These are phyloP conservation scores for Angomonas ambiguus DNA, from an alignment of 208 protist species.

Conservation along the genomic window DNA sequence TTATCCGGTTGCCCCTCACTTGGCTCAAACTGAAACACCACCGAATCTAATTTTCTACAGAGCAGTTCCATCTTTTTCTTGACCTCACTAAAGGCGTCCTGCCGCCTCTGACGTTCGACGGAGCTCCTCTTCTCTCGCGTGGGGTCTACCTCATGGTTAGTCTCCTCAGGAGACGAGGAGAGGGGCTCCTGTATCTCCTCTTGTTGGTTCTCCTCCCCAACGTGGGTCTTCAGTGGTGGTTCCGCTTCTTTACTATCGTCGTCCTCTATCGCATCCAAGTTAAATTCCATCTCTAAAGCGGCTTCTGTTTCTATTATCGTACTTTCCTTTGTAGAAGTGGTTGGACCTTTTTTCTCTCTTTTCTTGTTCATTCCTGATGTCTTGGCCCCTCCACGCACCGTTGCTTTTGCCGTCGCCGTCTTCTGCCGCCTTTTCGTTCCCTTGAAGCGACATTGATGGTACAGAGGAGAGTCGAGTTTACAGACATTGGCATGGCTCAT, in stretches of 20 bases:
- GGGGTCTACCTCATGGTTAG: too few relatives aligned
- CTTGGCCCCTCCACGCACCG: not conserved
- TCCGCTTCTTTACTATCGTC: not conserved
- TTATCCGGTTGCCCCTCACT: not conserved
- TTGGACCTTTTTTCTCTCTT: not conserved
- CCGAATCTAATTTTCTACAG: not conserved
- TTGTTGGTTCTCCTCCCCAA: not conserved
- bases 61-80: constrained; percentile 1
- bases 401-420: not conserved
- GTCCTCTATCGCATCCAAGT: not conserved
- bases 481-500: not conserved
- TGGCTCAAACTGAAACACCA: not conserved
- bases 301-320: not conserved
- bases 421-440: not conserved
- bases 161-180: not conserved
- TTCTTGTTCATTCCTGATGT: constrained; percentile 4
- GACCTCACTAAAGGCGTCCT: not conserved
- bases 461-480: not conserved
- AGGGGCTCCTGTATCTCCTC: not conserved
- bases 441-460: not conserved
- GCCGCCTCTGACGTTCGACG: not conserved
- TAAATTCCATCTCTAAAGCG: not conserved
- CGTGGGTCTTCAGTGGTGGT: not conserved
- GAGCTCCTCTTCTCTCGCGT: not conserved
- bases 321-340: not conserved